Evolutionary conservation across 2,329 filamentous ascomycete genomes (phyloP).

Genomic region (Calonectria fujianensis): DNA sequence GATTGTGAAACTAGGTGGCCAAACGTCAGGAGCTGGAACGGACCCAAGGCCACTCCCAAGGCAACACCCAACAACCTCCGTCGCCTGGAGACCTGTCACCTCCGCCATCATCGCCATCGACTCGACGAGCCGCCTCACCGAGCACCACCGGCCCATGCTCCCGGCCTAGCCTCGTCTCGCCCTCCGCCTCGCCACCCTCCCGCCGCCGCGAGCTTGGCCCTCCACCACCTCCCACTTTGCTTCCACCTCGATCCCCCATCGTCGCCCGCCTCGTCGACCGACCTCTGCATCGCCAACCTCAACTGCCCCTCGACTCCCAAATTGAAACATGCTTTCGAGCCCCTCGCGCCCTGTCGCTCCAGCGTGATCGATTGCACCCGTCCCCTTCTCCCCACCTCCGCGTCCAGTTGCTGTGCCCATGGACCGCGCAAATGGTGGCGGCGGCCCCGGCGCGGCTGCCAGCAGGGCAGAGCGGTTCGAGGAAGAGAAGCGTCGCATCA

Average conservation of each 20-base stretch:
- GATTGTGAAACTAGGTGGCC: conserved; percentile 40
- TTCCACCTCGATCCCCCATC: conserved; percentile 23
- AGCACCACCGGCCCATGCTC: not conserved
- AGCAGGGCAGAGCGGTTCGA: conserved; percentile 89
- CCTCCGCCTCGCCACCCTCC: conserved; percentile 27
- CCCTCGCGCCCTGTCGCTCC: conserved; percentile 50
- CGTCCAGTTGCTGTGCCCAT: conserved; percentile 52
- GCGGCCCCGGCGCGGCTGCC: conserved; percentile 59
- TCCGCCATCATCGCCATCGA: conserved; percentile 18
- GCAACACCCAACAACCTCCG: conserved; percentile 29
- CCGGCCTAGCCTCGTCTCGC: conserved; percentile 19
- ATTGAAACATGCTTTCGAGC: conserved; percentile 55
- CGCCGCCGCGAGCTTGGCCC: conserved; percentile 9
- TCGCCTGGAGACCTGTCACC: conserved; percentile 34
- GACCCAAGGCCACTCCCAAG: conserved; percentile 17
- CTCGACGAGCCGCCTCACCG: conserved; percentile 16
- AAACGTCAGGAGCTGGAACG: conserved; percentile 33
- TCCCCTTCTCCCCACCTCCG: conserved; percentile 42
- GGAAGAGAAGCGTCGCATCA: conserved; percentile 95
- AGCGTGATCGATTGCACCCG: conserved; percentile 48
- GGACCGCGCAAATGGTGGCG: conserved; percentile 63
- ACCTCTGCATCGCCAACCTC: conserved; percentile 31
- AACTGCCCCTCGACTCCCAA: conserved; percentile 35
- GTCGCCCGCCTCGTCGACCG: conserved; percentile 26
- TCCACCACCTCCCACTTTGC: conserved; percentile 3